phyloP scores from a whole-genome alignment of 495 filamentous ascomycete species.

The Trichoderma gamsii region DNA sequence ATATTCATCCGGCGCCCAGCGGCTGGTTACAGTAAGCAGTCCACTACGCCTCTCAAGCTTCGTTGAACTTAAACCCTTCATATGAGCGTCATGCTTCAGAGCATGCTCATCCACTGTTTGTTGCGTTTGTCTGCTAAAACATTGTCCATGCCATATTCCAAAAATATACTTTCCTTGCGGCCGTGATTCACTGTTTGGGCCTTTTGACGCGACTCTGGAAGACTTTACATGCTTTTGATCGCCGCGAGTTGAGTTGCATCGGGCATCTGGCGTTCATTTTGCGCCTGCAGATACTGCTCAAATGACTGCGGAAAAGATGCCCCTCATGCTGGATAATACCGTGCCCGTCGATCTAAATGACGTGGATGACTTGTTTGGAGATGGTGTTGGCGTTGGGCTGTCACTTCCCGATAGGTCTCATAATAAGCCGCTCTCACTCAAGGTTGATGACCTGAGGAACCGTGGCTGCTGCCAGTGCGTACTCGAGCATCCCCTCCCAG shows the following conservation, averaged over 20 bases:
- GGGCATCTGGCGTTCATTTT: background rate
- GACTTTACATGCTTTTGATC: background rate
- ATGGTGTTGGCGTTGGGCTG: slow-evolving; percentile 54
- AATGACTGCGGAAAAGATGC: slow-evolving; percentile 28
- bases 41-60: background rate
- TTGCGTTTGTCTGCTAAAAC: background rate
- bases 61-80: slow-evolving; percentile 4
- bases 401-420: slow-evolving; percentile 45
- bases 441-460: slow-evolving; percentile 71
- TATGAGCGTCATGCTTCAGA: slow-evolving; percentile 7
- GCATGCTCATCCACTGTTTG: background rate
- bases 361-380: slow-evolving; percentile 70
- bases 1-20: background rate
- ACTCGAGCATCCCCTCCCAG: background rate
- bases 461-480: slow-evolving; percentile 81
- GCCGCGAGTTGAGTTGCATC: background rate
- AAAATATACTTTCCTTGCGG: background rate
- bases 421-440: slow-evolving; percentile 62
- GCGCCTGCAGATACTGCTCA: background rate
- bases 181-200: background rate
- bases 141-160: background rate
- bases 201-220: background rate
- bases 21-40: background rate
- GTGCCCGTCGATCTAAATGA: slow-evolving; percentile 70
- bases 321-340: slow-evolving; percentile 31